A percentile compares a stretch with the other conserved stretches of the same genome.
These are phyloP conservation scores for Chalara sp. DNA, from an alignment of 2,329 filamentous ascomycete genomes.

Conservation along the genomic window DNA sequence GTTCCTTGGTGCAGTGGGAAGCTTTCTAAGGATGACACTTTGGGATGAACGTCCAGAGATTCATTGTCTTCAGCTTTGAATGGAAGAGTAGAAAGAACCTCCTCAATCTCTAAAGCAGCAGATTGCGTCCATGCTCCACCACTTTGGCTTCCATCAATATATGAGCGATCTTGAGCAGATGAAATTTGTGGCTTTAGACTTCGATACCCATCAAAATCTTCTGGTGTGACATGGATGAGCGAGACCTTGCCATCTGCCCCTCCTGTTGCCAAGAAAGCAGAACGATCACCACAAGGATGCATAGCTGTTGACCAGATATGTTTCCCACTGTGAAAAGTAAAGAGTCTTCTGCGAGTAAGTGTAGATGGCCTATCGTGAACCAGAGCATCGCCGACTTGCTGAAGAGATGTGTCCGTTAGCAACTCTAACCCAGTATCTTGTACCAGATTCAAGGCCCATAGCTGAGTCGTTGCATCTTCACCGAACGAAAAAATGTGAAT, in stretches of 20 bases:
- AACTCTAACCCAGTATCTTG: background rate
- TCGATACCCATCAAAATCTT: conserved; percentile 5
- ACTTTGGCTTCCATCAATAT: background rate
- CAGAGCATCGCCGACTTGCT: background rate
- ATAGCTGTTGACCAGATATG: conserved; percentile 79
- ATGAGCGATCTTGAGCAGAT: background rate
- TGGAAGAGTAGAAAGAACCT: conserved; percentile 3
- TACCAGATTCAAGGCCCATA: conserved; percentile 45
- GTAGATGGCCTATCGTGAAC: conserved; percentile 6
- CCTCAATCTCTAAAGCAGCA: conserved; percentile 6
- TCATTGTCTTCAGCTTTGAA: background rate
- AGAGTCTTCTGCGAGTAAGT: conserved; percentile 47
- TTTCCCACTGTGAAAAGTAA: conserved; percentile 72
- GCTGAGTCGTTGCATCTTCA: conserved; percentile 72
- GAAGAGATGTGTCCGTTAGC: no score
- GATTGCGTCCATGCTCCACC: background rate
- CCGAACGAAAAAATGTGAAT: conserved; percentile 69
- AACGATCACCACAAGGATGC: background rate
- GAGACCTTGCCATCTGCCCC: conserved; percentile 74
- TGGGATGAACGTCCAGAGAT: background rate
- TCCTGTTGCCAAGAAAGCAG: conserved; percentile 51
- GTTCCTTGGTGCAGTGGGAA: background rate
- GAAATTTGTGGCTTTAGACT: conserved; percentile 1
- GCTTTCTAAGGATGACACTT: background rate
- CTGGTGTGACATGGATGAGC: conserved; percentile 18